These are phyloP conservation scores for Schrenkiella parvula DNA, from an alignment of 345 rosid species.

Conservation along the genomic window DNA sequence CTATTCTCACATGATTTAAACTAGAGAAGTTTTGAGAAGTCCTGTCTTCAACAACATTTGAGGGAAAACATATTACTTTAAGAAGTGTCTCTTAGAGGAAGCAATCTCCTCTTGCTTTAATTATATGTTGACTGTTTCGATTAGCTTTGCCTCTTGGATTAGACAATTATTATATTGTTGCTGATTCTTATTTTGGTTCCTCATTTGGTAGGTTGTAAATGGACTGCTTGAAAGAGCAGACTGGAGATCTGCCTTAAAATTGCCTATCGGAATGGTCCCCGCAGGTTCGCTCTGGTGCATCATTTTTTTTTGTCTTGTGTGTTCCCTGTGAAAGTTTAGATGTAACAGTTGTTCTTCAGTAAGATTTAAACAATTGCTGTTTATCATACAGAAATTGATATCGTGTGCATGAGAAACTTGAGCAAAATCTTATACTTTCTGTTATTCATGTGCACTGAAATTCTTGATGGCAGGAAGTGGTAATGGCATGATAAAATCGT, in stretches of 20 bases:
- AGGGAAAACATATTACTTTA: background rate
- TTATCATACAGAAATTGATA: background rate
- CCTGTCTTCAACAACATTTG: background rate
- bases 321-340: background rate
- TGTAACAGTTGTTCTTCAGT: background rate
- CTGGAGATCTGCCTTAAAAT: slow-evolving; percentile 71
- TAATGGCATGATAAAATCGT: slow-evolving; percentile 91
- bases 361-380: background rate
- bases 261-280: slow-evolving; percentile 83
- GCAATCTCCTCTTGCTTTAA: background rate
- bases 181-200: slow-evolving; percentile 25
- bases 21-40: background rate
- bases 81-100: background rate
- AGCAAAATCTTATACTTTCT: background rate
- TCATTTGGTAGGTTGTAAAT: slow-evolving; percentile 87
- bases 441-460: background rate
- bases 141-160: background rate
- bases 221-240: slow-evolving; percentile 90
- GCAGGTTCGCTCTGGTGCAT: slow-evolving; percentile 55
- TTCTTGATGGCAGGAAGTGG: slow-evolving; percentile 62
- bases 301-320: background rate
- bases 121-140: background rate
- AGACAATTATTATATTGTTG: background rate
- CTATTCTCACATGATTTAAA: background rate
- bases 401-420: slow-evolving; percentile 2